A percentile compares a stretch with the other conserved stretches of the same genome.
Conservation (phyloP, 1,139 yeast genomes). For the Blastobotrys illinoisensis region DNA sequence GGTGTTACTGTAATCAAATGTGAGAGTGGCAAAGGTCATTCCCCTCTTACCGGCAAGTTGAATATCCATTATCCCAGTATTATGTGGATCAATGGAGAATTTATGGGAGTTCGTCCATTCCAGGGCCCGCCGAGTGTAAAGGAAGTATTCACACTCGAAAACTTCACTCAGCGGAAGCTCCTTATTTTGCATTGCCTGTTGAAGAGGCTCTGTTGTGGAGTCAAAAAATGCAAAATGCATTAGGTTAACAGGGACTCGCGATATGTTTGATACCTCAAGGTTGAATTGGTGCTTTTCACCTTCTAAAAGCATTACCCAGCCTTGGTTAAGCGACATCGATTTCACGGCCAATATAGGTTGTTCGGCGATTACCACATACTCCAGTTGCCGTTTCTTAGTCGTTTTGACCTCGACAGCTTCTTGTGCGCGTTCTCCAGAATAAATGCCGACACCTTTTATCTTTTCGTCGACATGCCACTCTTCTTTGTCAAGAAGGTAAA, state of each 20-base stretch:
- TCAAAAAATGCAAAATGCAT: slow-evolving; percentile 58
- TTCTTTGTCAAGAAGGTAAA: slow-evolving; percentile 29
- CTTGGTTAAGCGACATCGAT: slow-evolving; percentile 51
- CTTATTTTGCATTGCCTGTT: slow-evolving; percentile 40
- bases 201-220: slow-evolving; percentile 64
- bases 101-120: slow-evolving; percentile 23
- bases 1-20: slow-evolving; percentile 56
- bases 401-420: slow-evolving; percentile 7
- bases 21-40: slow-evolving; percentile 58
- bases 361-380: slow-evolving; percentile 47
- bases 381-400: slow-evolving; percentile 9
- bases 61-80: slow-evolving; percentile 41
- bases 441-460: slow-evolving; percentile 30
- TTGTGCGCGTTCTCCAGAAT: slow-evolving; percentile 14
- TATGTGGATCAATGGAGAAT: slow-evolving; percentile 23
- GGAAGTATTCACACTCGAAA: slow-evolving; percentile 69
- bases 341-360: slow-evolving; percentile 61
- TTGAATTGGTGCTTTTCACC: slow-evolving; percentile 59
- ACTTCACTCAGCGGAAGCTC: slow-evolving; percentile 54
- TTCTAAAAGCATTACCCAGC: slow-evolving; percentile 73
- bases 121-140: slow-evolving; percentile 56
- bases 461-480: slow-evolving; percentile 23
- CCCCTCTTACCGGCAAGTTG: slow-evolving; percentile 70
- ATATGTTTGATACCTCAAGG: slow-evolving; percentile 52
- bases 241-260: slow-evolving; percentile 51